Percentiles rank a stretch among this genome's conserved stretches.
These are phyloP conservation scores for Citeromyces siamensis DNA, from an alignment of 1,139 yeast genomes.

Conservation along the genomic window DNA sequence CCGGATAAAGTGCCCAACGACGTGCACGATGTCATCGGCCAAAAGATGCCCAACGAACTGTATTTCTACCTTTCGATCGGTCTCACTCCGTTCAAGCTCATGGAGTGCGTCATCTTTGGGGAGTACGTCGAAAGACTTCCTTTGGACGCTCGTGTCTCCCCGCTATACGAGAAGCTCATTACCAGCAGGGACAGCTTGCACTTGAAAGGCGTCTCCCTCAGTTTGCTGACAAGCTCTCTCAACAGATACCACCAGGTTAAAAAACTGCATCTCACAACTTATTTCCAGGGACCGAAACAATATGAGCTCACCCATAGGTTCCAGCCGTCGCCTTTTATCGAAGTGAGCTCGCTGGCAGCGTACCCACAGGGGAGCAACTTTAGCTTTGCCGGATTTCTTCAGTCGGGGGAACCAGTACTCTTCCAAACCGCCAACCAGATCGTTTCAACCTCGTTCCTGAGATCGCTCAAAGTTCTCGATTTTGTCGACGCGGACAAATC, in stretches of 20 bases:
- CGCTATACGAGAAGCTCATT: conserved; percentile 46
- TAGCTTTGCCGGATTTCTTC: conserved; percentile 15
- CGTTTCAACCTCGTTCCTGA: conserved; percentile 44
- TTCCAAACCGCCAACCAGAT: conserved; percentile 35
- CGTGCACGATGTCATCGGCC: conserved; percentile 73
- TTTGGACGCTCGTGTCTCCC: conserved; percentile 47
- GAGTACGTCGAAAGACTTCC: conserved; percentile 55
- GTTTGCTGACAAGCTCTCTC: conserved; percentile 58
- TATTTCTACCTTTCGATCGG: conserved; percentile 79
- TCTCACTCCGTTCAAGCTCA: conserved; percentile 47
- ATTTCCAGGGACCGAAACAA: conserved; percentile 39
- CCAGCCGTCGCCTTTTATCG: conserved; percentile 18
- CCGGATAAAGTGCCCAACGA: conserved; percentile 51
- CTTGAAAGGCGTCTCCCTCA: conserved; percentile 47
- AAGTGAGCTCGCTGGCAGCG: conserved; percentile 11
- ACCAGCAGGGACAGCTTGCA: conserved; percentile 31
- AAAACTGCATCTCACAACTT: conserved; percentile 42
- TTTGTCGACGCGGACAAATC: conserved; percentile 32
- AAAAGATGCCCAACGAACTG: conserved; percentile 78
- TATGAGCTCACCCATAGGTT: conserved; percentile 39
- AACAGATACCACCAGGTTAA: conserved; percentile 83
- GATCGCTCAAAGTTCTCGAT: conserved; percentile 45
- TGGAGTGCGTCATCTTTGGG: conserved; percentile 62
- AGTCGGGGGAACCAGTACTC: conserved; percentile 8
- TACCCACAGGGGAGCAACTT: conserved; percentile 10